Evolutionary conservation across 2,329 filamentous ascomycete genomes (phyloP).

Genomic region (Teratosphaeria destructans): DNA sequence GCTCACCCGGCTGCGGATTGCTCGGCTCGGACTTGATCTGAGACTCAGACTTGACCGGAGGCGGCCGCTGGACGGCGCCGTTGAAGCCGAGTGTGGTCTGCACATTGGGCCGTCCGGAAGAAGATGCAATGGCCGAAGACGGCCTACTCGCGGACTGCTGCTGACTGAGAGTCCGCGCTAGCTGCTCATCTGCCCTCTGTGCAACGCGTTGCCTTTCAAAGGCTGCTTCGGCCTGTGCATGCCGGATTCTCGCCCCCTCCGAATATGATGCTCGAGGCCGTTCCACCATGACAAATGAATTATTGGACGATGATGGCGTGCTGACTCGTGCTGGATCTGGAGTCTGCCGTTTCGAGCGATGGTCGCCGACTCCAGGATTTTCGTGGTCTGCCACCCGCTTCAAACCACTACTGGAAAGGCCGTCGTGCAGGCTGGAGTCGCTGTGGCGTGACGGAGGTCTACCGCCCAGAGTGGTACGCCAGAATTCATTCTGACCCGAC

Average conservation of each 20-base stretch:
- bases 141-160: conserved; percentile 2
- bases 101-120: conserved; percentile 12
- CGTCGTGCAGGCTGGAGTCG: not conserved
- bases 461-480: conserved; percentile 11
- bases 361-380: conserved; percentile 10
- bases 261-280: conserved; percentile 1
- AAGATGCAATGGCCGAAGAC: conserved; percentile 10
- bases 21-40: conserved; percentile 6
- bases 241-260: conserved; percentile 3
- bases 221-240: conserved; percentile 7
- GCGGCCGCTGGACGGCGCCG: conserved; percentile 15
- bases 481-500: conserved; percentile 6
- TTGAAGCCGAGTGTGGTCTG: conserved; percentile 22
- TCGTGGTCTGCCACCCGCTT: not conserved
- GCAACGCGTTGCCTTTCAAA: conserved; percentile 3
- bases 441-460: conserved; percentile 7
- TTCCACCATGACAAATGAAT: conserved; percentile 13
- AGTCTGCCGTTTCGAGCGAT: conserved; percentile 18
- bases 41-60: conserved; percentile 5
- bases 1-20: conserved; percentile 8
- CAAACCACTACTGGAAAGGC: conserved; percentile 7
- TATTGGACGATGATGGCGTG: conserved; percentile 14
- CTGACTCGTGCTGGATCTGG: conserved; percentile 18
- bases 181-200: conserved; percentile 8
- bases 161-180: conserved; percentile 20